Percentiles rank a stretch among this genome's conserved stretches.
Evolutionary conservation across 345 rosid species (phyloP).

Genomic region (Pugionium cornutum): DNA sequence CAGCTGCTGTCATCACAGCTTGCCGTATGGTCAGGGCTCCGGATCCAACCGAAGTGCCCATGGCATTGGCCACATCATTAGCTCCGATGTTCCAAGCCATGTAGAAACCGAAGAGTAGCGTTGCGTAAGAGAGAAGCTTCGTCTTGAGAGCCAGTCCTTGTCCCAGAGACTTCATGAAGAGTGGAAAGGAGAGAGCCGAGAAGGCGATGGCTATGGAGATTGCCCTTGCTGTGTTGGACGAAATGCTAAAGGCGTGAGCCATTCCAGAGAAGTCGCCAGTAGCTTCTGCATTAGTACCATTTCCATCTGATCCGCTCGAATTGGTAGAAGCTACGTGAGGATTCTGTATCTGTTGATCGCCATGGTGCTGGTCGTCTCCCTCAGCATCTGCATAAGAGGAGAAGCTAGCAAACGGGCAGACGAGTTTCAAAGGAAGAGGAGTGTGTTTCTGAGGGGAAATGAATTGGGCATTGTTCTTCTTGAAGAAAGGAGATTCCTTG

Average conservation of each 20-base stretch:
- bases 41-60: conserved; percentile 97
- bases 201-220: conserved; percentile 64
- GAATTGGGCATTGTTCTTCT: conserved; percentile 34
- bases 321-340: too few relatives aligned
- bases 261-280: conserved; percentile 58
- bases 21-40: conserved; percentile 81
- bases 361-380: conserved; percentile 48
- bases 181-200: conserved; percentile 69
- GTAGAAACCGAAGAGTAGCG: conserved; percentile 84
- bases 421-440: conserved; percentile 42
- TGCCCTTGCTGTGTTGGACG: conserved; percentile 66
- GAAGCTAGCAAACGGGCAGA: conserved; percentile 59
- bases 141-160: conserved; percentile 65
- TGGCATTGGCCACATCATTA: conserved; percentile 97
- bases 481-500: conserved; percentile 41
- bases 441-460: conserved; percentile 38
- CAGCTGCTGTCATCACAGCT: conserved; percentile 85
- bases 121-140: conserved; percentile 65
- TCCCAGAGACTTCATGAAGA: conserved; percentile 71
- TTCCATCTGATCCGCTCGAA: conserved; percentile 31
- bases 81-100: conserved; percentile 99
- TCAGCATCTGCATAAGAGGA: conserved; percentile 59
- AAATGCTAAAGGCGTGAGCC: conserved; percentile 79
- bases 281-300: conserved; percentile 31
- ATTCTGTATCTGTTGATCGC: conserved; percentile 42